Percentiles rank a stretch among this genome's conserved stretches.
Evolutionary conservation across 371 early-diverging fungal species (phyloP).

Genomic region (Dichotomocladium elegans): DNA sequence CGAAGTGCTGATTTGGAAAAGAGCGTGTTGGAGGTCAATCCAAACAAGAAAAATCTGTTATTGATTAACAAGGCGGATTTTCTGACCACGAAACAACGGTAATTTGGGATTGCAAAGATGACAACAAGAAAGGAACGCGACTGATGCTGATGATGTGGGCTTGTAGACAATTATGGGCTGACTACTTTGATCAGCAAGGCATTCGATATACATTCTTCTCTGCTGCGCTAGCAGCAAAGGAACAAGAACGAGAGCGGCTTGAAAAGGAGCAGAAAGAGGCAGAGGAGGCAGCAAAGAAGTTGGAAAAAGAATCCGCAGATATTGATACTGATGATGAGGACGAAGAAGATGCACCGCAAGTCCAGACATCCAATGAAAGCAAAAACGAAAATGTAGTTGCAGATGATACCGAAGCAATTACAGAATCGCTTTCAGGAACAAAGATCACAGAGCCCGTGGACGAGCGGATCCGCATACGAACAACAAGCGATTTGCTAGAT

Average conservation of each 20-base stretch:
- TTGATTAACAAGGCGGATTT: conserved; percentile 99
- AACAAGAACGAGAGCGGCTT: conserved; percentile 50
- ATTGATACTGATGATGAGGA: conserved; percentile 8
- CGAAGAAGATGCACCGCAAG: conserved; percentile 2
- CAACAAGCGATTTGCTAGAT: conserved; percentile 43
- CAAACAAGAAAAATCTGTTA: conserved; percentile 77
- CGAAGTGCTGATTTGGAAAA: conserved; percentile 89
- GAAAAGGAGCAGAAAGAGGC: conserved; percentile 29
- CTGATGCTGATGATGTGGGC: background rate
- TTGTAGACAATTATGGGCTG: conserved; percentile 76
- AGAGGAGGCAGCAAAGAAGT: conserved; percentile 26
- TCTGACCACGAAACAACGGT: conserved; percentile 62
- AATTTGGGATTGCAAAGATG: background rate
- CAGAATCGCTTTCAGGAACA: conserved; percentile 9
- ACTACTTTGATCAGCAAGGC: conserved; percentile 77
- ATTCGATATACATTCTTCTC: conserved; percentile 92
- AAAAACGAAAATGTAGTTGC: conserved; percentile 25
- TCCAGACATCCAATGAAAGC: background rate
- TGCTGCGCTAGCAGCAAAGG: conserved; percentile 61
- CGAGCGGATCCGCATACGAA: conserved; percentile 42
- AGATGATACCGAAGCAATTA: conserved; percentile 27
- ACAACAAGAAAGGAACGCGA: background rate
- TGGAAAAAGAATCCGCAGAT: conserved; percentile 3
- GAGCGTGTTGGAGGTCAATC: conserved; percentile 89
- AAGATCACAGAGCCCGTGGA: conserved; percentile 1